Evolutionary conservation across 1,284 basidiomycete genomes (phyloP).

Genomic region (Cerrena zonata): DNA sequence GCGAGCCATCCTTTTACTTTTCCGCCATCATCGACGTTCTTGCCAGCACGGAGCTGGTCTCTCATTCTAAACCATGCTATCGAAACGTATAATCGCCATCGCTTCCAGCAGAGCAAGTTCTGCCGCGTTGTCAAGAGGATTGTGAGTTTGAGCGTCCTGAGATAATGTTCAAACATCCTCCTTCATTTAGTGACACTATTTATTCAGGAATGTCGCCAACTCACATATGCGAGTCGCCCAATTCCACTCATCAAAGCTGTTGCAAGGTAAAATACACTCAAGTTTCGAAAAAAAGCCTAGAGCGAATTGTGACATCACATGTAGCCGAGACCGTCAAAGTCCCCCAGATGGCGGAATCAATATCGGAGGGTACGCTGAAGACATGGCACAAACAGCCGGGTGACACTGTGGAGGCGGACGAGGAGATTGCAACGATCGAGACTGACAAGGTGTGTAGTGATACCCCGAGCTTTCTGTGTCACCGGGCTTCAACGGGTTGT

Average conservation of each 20-base stretch:
- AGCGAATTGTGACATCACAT: constrained; percentile 13
- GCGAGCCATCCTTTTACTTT: too few species aligned
- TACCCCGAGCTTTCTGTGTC: not conserved
- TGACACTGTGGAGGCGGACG: constrained; percentile 85
- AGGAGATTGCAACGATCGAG: constrained; percentile 97
- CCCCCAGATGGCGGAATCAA: constrained; percentile 98
- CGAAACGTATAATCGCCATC: constrained; percentile 62
- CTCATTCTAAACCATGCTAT: constrained; percentile 50
- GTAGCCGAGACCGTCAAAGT: constrained; percentile 89
- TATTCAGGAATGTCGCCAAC: constrained; percentile 41
- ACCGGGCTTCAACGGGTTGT: not conserved
- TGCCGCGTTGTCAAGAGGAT: constrained; percentile 41
- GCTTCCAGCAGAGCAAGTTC: constrained; percentile 42
- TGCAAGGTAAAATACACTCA: constrained; percentile 58
- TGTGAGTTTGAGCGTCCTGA: constrained; percentile 35
- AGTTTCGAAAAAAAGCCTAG: not conserved
- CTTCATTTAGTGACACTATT: constrained; percentile 1
- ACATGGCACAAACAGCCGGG: constrained; percentile 93
- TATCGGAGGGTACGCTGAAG: constrained; percentile 95
- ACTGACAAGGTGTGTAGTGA: constrained; percentile 99
- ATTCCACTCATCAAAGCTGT: constrained; percentile 63
- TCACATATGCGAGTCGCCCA: constrained; percentile 46
- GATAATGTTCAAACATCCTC: too few species aligned
- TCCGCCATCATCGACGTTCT: not conserved
- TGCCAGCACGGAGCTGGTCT: not conserved